Percentiles rank a stretch among this genome's conserved stretches.
phyloP scores from a whole-genome alignment of 169 alveolate species.

The Eimeria sp. region DNA sequence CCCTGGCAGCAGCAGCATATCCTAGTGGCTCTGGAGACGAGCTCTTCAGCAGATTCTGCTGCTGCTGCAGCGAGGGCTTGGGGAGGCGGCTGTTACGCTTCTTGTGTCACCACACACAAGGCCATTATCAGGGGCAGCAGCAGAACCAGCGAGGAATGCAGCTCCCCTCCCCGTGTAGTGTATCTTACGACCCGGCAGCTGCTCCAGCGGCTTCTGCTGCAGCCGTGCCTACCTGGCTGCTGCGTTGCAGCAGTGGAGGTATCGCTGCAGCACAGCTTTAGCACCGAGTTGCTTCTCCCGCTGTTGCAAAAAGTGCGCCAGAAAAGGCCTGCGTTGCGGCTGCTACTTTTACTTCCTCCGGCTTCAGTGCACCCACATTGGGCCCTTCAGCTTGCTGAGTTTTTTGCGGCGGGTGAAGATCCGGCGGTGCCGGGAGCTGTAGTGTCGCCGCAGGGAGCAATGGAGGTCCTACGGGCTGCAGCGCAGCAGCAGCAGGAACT shows the following conservation, averaged over 20 bases:
- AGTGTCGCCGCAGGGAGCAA: slow-evolving; percentile 18
- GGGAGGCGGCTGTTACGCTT: slow-evolving; percentile 44
- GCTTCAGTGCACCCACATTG: slow-evolving; percentile 28
- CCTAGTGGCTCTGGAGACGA: slow-evolving; percentile 37
- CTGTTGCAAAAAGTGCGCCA: slow-evolving; percentile 37
- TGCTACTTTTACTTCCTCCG: slow-evolving; percentile 33
- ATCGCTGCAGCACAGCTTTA: slow-evolving; percentile 40
- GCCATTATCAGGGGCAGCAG: slow-evolving; percentile 5
- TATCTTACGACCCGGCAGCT: slow-evolving; percentile 43
- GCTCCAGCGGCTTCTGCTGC: slow-evolving; percentile 36
- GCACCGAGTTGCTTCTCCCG: slow-evolving; percentile 62
- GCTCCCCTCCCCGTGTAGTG: slow-evolving; percentile 22
- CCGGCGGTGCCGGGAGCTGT: slow-evolving; percentile 14
- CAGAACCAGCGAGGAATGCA: not conserved
- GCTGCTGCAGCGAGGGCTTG: slow-evolving; percentile 39
- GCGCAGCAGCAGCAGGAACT: slow-evolving; percentile 35
- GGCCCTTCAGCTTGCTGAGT: slow-evolving; percentile 44
- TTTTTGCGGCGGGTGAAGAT: slow-evolving; percentile 19
- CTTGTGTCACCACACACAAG: not conserved
- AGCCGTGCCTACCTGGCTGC: slow-evolving; percentile 38
- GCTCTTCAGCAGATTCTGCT: slow-evolving; percentile 43
- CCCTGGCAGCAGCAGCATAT: slow-evolving; percentile 25
- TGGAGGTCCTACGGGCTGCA: slow-evolving; percentile 43
- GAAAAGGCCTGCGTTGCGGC: slow-evolving; percentile 30
- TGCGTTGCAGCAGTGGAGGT: slow-evolving; percentile 34